Evolutionary conservation across 495 filamentous ascomycete species (phyloP), one percentile per base, ranked within the genome.

Genomic region (Penicillium steckii): DNA sequence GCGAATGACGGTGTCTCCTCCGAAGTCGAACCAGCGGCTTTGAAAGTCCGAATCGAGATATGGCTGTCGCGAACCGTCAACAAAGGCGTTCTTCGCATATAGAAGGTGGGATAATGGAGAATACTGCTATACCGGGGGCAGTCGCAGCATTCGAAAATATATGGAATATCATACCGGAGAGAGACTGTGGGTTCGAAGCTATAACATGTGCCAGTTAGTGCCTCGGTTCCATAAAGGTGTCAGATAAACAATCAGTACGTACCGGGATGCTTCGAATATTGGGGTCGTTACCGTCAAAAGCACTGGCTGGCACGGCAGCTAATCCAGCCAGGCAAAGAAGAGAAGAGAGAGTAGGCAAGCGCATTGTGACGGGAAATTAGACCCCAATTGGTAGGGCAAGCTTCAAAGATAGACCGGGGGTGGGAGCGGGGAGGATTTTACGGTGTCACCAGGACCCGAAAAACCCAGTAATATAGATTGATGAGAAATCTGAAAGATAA

Each of bases 21-120:
- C 95, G 82, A 95, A 99, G 76, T 99, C 95, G 70, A 89, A 99
- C 91, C 94, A 99, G 73, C 95, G 88, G 76, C 89, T 96, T 80
- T 96, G 90, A 85, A 97, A 92, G 70, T 99, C 95, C 51, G 90
- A 91, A 73, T 97, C 94, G 43, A 99, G 81, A 71, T 97, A 99
- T 43, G 95, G 95, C 88, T 97, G 65, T 72, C 30, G 46, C 40
- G 33, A 40, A 18, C 27, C 26, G 70, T 73, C 51, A 75, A 65
- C 50, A 50, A 50, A 41, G 55, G 48, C 12, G 15, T 9, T 46
- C 17, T 15, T 15, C 44, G 44, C 15, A 18, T 18, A 23, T 46
- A 10, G 17, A 15, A 10, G 23, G 21, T 12, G 38, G 21, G 19
- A 48, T 54, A 33, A 46, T 54, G 12, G 2, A 30, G 17, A 19